Evolutionary conservation across 2,329 filamentous ascomycete genomes (phyloP).

Genomic region (Colletotrichum sublineola): DNA sequence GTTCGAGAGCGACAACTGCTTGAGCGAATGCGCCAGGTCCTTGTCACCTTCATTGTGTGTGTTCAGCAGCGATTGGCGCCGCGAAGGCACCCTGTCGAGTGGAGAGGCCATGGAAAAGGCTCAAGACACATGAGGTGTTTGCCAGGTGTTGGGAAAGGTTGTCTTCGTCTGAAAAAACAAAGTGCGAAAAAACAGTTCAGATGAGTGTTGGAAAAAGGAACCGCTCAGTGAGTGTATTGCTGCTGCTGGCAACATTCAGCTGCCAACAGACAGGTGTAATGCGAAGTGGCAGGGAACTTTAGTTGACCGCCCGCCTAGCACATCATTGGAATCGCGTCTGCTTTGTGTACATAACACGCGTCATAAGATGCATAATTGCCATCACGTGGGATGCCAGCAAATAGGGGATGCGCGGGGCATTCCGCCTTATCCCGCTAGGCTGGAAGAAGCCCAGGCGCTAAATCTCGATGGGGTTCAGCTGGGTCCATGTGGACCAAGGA

Average conservation of each 20-base stretch:
- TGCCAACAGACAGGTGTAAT: slow-evolving; percentile 21
- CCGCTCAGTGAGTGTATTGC: neutral
- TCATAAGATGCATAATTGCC: slow-evolving; percentile 38
- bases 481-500: neutral
- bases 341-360: slow-evolving; percentile 34
- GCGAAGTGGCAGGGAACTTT: slow-evolving; percentile 31
- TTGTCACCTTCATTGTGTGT: slow-evolving; percentile 49
- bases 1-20: slow-evolving; percentile 59
- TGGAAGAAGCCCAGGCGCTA: neutral
- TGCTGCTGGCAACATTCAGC: slow-evolving; percentile 32
- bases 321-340: slow-evolving; percentile 35
- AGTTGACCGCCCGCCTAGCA: slow-evolving; percentile 35
- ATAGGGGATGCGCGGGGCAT: slow-evolving; percentile 30
- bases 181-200: neutral
- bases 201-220: neutral
- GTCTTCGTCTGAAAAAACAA: neutral
- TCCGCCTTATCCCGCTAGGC: slow-evolving; percentile 5
- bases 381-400: slow-evolving; percentile 31
- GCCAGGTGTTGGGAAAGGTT: neutral
- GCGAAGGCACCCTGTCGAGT: slow-evolving; percentile 45
- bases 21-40: slow-evolving; percentile 58
- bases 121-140: slow-evolving; percentile 27
- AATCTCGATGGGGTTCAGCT: neutral
- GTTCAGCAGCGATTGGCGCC: slow-evolving; percentile 51
- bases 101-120: slow-evolving; percentile 37